Evolutionary conservation across 345 rosid genomes (phyloP).

Genomic region (Acer campestre): DNA sequence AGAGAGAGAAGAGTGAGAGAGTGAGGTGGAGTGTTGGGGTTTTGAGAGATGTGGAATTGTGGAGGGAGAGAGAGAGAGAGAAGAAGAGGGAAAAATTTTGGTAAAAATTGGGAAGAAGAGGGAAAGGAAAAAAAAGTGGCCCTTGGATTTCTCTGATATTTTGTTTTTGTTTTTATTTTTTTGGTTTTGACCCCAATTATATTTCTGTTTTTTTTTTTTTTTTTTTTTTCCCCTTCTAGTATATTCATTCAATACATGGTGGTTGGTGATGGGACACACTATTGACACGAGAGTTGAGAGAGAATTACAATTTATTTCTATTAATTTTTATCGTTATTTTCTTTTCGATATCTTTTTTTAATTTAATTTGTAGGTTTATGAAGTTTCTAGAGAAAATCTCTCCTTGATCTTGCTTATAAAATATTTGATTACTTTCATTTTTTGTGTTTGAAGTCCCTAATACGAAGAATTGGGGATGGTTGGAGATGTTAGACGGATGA

Average conservation of each 20-base stretch:
- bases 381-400: too few species aligned
- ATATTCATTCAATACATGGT: neutral
- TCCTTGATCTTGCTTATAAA: too few species aligned
- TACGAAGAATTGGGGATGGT: neutral
- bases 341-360: too few species aligned
- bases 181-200: neutral
- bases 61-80: neutral
- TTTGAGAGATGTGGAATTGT: neutral
- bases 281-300: too few species aligned
- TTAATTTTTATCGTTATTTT: too few species aligned
- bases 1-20: neutral
- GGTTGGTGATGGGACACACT: neutral
- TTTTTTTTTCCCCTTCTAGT: too few species aligned
- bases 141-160: neutral
- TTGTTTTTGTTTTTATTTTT: neutral
- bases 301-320: too few species aligned
- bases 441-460: neutral
- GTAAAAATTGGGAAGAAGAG: neutral
- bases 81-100: slow-evolving; percentile 14
- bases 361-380: too few species aligned
- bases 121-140: neutral
- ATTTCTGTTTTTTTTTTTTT: too few species aligned
- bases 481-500: neutral
- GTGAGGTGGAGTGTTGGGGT: neutral
- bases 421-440: too few species aligned